Evolutionary conservation across 352 stramenopile genomes (phyloP).

Genomic region (Saprolegnia diclina): DNA sequence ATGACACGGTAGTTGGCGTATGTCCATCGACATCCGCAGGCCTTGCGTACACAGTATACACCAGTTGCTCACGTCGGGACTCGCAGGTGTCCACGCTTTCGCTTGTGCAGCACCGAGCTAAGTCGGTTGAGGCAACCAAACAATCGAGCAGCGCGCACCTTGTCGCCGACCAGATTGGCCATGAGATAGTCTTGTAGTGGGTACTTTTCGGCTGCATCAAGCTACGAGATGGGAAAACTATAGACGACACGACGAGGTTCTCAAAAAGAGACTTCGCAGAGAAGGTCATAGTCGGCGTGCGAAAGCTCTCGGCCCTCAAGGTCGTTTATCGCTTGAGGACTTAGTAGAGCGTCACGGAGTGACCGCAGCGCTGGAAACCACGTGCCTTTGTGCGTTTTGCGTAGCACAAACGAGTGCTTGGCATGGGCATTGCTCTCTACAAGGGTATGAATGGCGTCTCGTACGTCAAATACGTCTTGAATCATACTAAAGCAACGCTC

Average conservation of each 20-base stretch:
- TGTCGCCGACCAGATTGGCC: conserved; percentile 41
- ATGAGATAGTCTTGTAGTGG: conserved; percentile 73
- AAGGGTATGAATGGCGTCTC: background rate
- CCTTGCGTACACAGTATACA: conserved; percentile 60
- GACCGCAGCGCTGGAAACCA: conserved; percentile 52
- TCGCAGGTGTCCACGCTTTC: conserved; percentile 37
- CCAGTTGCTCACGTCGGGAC: conserved; percentile 31
- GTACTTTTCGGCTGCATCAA: conserved; percentile 51
- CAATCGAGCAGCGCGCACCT: conserved; percentile 21
- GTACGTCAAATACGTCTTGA: background rate
- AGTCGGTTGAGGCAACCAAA: background rate
- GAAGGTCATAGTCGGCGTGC: conserved; percentile 77
- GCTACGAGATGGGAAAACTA: background rate
- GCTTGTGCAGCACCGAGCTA: conserved; percentile 31
- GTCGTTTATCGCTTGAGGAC: conserved; percentile 44
- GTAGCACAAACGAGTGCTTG: conserved; percentile 70
- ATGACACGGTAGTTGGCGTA: conserved; percentile 48
- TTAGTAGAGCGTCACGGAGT: conserved; percentile 28
- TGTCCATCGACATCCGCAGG: conserved; percentile 48
- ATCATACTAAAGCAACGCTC: conserved; percentile 63
- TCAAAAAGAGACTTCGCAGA: conserved; percentile 40
- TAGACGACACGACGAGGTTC: background rate
- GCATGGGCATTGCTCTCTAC: conserved; percentile 52
- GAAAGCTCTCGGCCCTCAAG: conserved; percentile 69
- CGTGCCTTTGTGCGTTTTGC: conserved; percentile 48